Base-by-base conservation (phyloP, 2,329 filamentous ascomycete species). In the Leptographium flavum region DNA sequence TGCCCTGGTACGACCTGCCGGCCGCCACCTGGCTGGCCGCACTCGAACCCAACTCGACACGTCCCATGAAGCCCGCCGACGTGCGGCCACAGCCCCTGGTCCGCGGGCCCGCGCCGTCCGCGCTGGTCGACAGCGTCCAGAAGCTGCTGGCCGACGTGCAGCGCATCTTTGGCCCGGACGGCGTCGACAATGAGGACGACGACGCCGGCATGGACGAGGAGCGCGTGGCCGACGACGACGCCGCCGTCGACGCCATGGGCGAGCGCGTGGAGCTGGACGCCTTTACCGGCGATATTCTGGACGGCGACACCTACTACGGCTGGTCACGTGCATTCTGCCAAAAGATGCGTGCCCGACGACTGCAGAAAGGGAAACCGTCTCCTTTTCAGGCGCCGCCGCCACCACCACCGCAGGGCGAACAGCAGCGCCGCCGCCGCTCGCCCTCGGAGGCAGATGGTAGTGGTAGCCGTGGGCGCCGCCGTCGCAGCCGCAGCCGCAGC, bases 241-340 rank as follows among this genome's bases (percentile, higher is more conserved):
- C 11, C 8, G 35, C 30, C 14, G 17, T 90, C n/a, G 81, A 86
- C 56, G 78, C 81, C 51, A 68, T 92, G 47, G 87, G 86, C 11
- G 81, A 92, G 57, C 63, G 71, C 15, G 66, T 86, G 43, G 64
- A 79, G 17, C 59, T 75, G 3, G 78, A 87, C 53, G 76, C 81
- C 52, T 64, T 75, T n/a, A 81, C 75, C 0, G 79, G 79, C 0
- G 75, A 82, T 3, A 63, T 80, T 2, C 58, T 79, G 7, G 69
- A 71, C 7, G 80, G 79, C 1, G 79, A 85, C 50, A 85, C 83
- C 1, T 93, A 93, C 59, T 93, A 93, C 57, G 87, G 87, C 49
- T 94, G 87, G 87, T 90, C 86, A 5, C 73, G 75, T 33, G 67
- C 68, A 1, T 92, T 94, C 53, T 93, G 85, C 58, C 70, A 85